Conservation (phyloP, 2,329 filamentous ascomycete species). For the Aspergillus awamori region DNA sequence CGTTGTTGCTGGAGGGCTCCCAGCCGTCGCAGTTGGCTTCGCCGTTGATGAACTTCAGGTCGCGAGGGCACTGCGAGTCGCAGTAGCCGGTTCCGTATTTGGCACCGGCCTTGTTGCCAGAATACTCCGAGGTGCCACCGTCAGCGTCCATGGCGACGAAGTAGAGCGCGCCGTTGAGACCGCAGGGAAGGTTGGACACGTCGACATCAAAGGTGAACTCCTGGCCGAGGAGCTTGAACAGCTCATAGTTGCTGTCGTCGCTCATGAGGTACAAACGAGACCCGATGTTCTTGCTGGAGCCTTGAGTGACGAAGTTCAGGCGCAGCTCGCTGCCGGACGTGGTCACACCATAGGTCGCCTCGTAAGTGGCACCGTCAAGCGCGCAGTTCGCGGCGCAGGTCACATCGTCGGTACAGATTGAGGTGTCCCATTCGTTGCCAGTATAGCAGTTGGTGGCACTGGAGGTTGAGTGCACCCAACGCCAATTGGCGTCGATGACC, state of each 20-base stretch:
- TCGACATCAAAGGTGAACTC: conserved; percentile 76
- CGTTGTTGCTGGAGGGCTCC: conserved; percentile 55
- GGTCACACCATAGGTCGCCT: conserved; percentile 55
- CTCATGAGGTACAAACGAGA: conserved; percentile 68
- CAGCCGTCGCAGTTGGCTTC: conserved; percentile 61
- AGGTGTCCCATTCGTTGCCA: conserved; percentile 55
- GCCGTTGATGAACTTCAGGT: conserved; percentile 51
- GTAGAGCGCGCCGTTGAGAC: conserved; percentile 73
- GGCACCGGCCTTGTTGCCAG: conserved; percentile 60
- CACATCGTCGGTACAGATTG: conserved; percentile 52
- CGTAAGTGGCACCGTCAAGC: conserved; percentile 60
- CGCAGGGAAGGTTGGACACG: conserved; percentile 68
- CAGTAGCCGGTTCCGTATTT: conserved; percentile 67
- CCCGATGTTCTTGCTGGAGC: conserved; percentile 41
- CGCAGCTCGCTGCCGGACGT: conserved; percentile 53
- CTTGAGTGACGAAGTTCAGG: conserved; percentile 52
- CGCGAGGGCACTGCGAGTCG: conserved; percentile 60
- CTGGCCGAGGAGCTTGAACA: conserved; percentile 66
- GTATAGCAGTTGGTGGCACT: conserved; percentile 61
- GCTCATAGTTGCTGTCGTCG: conserved; percentile 63
- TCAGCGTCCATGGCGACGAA: conserved; percentile 63
- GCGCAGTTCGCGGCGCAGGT: conserved; percentile 60
- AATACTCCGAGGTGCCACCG: conserved; percentile 58
- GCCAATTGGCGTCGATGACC: conserved; percentile 61
- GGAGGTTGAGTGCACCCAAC: conserved; percentile 56